phyloP scores from a whole-genome alignment of 164 flowering plant genomes.

The Umbellularia californica region DNA sequence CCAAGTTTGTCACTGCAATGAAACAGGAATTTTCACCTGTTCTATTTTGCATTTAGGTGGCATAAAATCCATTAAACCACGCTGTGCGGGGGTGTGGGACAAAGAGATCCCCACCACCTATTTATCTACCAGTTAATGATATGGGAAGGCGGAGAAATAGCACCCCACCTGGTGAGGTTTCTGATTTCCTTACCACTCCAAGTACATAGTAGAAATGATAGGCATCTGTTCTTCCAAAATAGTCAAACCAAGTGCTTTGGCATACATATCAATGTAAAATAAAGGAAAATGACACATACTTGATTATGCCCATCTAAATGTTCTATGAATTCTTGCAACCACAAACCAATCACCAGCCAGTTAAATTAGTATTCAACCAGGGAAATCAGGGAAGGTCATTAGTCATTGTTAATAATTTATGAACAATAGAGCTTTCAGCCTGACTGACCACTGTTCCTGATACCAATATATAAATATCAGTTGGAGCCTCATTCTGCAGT shows the following conservation, averaged over 20 bases:
- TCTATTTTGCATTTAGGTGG: too few species aligned
- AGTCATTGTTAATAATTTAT: neutral
- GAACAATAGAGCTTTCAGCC: neutral
- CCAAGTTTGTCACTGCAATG: conserved; percentile 79
- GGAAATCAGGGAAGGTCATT: neutral
- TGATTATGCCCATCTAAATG: conserved; percentile 38
- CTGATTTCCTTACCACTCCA: neutral
- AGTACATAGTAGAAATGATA: neutral
- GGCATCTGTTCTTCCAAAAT: neutral
- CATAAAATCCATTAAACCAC: too few species aligned
- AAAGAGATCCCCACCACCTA: too few species aligned
- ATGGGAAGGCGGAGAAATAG: too few species aligned
- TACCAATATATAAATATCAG: conserved; percentile 76
- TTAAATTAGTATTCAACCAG: neutral
- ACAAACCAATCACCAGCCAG: conserved; percentile 3
- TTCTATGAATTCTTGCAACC: conserved; percentile 54
- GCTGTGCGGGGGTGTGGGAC: too few species aligned
- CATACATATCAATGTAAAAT: neutral
- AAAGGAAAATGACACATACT: conserved; percentile 25
- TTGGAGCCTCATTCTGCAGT: conserved; percentile 80
- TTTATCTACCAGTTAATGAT: too few species aligned
- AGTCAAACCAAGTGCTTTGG: neutral
- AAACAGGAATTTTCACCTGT: neutral
- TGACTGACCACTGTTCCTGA: conserved; percentile 74
- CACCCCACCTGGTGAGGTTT: neutral